Evolutionary conservation across 495 filamentous ascomycete genomes (phyloP), one percentile per base, ranked within the genome.

Genomic region (Annulohypoxylon bovei): DNA sequence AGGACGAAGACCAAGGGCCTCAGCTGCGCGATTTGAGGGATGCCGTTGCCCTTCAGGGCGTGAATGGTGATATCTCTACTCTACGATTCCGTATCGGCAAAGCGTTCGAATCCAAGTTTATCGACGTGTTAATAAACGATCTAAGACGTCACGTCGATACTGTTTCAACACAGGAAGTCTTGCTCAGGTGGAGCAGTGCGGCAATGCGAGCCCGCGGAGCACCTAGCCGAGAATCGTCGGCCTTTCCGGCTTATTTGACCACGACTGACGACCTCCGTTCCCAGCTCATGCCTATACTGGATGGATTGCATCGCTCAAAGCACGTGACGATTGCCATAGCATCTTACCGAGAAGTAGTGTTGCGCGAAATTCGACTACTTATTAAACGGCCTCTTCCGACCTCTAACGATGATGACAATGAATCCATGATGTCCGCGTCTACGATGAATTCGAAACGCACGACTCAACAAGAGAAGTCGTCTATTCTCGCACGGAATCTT

Each of bases 361-460:
- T 97, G 53, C 89, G 92, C 18, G 95, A 98, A 80, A 90, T 98
- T 75, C 93, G 94, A 67, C 89, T 86, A 20, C 83, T 98, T 20
- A 95, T 99, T 49, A 90, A 93, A 37, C 85, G 89, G 60, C 90
- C 93, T 28, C 85, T 99, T 50, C 95, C 95, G 3, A 95, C 92
- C 70, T 95, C 93, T 33, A 94, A 88, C 73, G 95, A 97, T 59
- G 95, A 98, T 74, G 95, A 98, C 72, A 91, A 89, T 60, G 94
- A 97, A 75, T 97, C 93, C 1, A 88, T 93, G 79, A 89, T 94
- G 76, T 99, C 95, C 0, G 85, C 88, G 4, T 95, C 94, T 25
- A 97, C 96, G 0, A 84, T 92, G 73, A 87, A 86, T 47, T 84
- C 84, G 12, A 91, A 91, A 49, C 86, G 87, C 27, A 79, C 89